A percentile compares a stretch with the other conserved stretches of the same genome.
phyloP scores from a whole-genome alignment of 768 basidiomycete species.

The Kwoniella dendrophila region DNA sequence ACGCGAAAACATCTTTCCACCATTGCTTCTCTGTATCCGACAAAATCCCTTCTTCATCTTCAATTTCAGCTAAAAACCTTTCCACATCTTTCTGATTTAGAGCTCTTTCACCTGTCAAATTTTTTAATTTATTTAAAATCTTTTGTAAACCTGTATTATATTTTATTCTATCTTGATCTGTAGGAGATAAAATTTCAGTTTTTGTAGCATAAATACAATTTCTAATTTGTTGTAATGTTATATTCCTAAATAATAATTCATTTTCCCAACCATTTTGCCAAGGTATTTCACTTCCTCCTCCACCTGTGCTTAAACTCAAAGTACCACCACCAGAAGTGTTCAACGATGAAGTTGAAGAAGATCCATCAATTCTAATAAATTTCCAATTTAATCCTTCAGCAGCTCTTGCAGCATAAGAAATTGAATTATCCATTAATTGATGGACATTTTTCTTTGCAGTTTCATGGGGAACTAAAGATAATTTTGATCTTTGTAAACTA shows the following conservation, averaged over 20 bases:
- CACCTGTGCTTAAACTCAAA: conserved; percentile 22
- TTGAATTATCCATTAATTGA: conserved; percentile 48
- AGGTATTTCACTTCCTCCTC: conserved; percentile 20
- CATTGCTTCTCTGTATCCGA: conserved; percentile 33
- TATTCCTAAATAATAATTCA: conserved; percentile 37
- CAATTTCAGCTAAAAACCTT: conserved; percentile 40
- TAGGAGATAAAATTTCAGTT: conserved; percentile 28
- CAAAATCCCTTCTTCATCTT: conserved; percentile 45
- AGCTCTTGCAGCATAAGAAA: conserved; percentile 43
- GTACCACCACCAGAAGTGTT: no score
- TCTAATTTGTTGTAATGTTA: conserved; percentile 37
- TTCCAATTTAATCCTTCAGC: conserved; percentile 32
- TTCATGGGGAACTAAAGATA: conserved; percentile 35
- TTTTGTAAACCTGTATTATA: conserved; percentile 5
- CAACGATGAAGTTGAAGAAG: not conserved
- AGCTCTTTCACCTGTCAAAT: conserved; percentile 21
- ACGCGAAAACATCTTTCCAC: conserved; percentile 35
- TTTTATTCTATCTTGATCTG: conserved; percentile 1
- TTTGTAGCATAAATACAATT: conserved; percentile 27
- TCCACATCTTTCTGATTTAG: conserved; percentile 30
- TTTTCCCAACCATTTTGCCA: conserved; percentile 48
- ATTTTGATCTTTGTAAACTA: conserved; percentile 34
- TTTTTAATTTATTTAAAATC: conserved; percentile 22
- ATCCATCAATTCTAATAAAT: conserved; percentile 15
- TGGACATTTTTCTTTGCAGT: conserved; percentile 41